Conservation (phyloP, 2,329 filamentous ascomycete genomes). For the Ophiostoma australiae region DNA sequence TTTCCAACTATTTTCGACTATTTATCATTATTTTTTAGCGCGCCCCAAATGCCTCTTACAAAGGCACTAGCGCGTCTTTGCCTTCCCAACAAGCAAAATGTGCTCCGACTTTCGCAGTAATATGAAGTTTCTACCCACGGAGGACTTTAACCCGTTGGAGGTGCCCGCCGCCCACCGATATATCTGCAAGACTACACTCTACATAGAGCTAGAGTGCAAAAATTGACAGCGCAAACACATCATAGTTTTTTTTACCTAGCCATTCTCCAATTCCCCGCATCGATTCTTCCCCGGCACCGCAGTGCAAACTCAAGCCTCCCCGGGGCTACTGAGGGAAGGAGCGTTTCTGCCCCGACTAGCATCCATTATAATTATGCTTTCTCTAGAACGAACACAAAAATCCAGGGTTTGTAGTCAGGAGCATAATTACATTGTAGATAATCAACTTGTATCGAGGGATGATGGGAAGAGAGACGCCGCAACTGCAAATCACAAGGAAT, state of each 20-base stretch:
- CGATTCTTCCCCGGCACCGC: not conserved
- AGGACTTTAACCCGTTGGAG: constrained; percentile 22
- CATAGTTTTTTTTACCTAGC: not conserved
- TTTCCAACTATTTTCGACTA: not conserved
- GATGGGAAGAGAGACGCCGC: not conserved
- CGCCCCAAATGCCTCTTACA: not conserved
- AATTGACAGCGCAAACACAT: not conserved
- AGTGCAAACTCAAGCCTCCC: no score
- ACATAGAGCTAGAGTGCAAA: not conserved
- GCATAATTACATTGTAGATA: not conserved
- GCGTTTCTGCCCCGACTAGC: not conserved
- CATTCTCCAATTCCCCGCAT: constrained; percentile 3
- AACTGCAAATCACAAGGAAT: not conserved
- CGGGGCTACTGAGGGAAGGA: not conserved
- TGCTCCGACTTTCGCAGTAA: constrained; percentile 16
- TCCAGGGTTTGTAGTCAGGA: not conserved
- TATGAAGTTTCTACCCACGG: constrained; percentile 19
- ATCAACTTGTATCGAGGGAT: not conserved
- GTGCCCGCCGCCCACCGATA: constrained; percentile 4
- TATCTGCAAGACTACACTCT: not conserved
- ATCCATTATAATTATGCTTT: not conserved
- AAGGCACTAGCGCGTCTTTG: not conserved
- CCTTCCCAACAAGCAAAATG: constrained; percentile 8
- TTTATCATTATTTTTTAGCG: constrained; percentile 9
- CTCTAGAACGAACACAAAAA: not conserved